phyloP scores from a whole-genome alignment of 1,284 basidiomycete genomes.

The Cryptococcus sp. region DNA sequence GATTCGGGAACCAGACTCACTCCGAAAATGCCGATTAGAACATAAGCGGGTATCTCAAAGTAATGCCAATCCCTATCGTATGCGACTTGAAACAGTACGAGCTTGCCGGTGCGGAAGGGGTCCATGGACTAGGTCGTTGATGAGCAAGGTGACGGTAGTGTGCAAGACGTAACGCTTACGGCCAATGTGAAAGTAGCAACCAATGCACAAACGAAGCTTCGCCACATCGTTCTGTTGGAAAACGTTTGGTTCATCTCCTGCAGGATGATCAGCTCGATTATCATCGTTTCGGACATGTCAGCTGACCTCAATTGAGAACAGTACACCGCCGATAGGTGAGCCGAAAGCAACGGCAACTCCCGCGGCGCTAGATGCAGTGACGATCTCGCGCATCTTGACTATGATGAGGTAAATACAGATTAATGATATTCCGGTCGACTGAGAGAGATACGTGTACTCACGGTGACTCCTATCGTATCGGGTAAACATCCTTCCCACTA shows the following conservation, averaged over 20 bases:
- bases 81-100: constrained; percentile 96
- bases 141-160: background rate
- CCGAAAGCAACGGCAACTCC: constrained; percentile 98
- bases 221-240: constrained; percentile 98
- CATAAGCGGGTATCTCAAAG: constrained; percentile 95
- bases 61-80: constrained; percentile 99
- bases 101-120: constrained; percentile 95
- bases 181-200: constrained; percentile 95
- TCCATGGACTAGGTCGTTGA: constrained; percentile 78
- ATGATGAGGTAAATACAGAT: background rate
- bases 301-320: constrained; percentile 70
- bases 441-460: constrained; percentile 51
- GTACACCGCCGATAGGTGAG: constrained; percentile 93
- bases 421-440: too few species aligned
- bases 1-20: constrained; percentile 56
- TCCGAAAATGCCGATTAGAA: constrained; percentile 93
- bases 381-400: constrained; percentile 94
- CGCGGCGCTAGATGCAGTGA: constrained; percentile 94
- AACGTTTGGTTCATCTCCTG: constrained; percentile 98
- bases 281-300: background rate
- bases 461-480: constrained; percentile 86
- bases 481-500: constrained; percentile 79
- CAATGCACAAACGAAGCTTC: constrained; percentile 93
- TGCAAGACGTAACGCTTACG: constrained; percentile 59
- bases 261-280: background rate